Base-by-base conservation (phyloP, 306 rosid genomes). In the Boehmeria nivea region DNA sequence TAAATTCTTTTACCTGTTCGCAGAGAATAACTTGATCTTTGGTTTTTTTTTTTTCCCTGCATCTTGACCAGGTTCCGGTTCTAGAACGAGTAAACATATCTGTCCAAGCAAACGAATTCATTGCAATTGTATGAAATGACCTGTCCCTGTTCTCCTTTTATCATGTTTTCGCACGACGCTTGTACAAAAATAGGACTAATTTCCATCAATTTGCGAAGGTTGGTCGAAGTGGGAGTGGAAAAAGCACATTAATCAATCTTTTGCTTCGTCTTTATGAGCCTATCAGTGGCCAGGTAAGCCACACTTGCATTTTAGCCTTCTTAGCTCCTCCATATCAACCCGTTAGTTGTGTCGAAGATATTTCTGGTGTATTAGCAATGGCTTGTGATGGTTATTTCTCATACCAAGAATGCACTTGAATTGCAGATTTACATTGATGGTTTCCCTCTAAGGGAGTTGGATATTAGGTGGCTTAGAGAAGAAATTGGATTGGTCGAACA, bases 91-190 rank as follows among this genome's bases (percentile, higher is more conserved):
- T 88, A 54, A 78, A 78, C 70, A 34, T 88, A 31, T 73, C 82
- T 22, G 59, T 80, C 18, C 73, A 66, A 72, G 72, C 86, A 67
- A 82, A 85, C 75, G 84, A 88, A 74, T 75, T 78, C 50, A 65
- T 88, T 33, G 96, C 91, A 73, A 75, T 88, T 21, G 96, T 88
- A 82, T 76, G 83, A 58, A 23, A 58, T 63, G 24, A 28, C 61
- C 44, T 66, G 24, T 42, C 61, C 42, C 28, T 63, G 24, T 39
- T 52, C 12, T 52, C 33, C 23, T 10, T 40, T 55, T 12, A 42
- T 40, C 24, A 60, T 55, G 24, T 28, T 56, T n/a, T 26, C 37
- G 19, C 45, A 67, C 66, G 48, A 43, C 55, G 31, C 64, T 64
- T 55, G 62, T 25, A 2, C 60, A 51, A 49, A 66, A 25, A 15